Evolutionary conservation across 768 basidiomycete genomes (phyloP), one percentile per base, ranked within the genome.

Genomic region (Russula ochroleuca): DNA sequence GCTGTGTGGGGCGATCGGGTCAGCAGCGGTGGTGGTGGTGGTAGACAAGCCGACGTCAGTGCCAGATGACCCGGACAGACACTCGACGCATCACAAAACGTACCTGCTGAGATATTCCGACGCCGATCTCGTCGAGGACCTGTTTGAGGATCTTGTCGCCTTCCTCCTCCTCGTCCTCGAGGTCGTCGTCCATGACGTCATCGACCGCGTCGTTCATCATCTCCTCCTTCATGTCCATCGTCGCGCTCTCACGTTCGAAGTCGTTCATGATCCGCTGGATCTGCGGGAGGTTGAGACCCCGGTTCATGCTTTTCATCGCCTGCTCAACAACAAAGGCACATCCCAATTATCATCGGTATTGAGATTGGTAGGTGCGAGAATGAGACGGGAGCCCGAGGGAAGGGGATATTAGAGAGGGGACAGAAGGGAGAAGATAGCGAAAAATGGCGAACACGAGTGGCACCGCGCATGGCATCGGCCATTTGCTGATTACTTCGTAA

Each of bases 201-300:
- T 98, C 97, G 17, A 98, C 90, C 15, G 94, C 90, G 65, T 98
- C 97, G 23, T 91, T 92, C 97, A 98, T 99, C 92, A 98, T 98
- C 74, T 97, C 96, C 76, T 98, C 97, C 75, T 98, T 99, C 97
- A 99, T 98, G 76, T 99, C 97, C 97, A 99, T 99, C 77, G 88
- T 93, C 5, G 93, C 86, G 69, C 90, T 96, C 77, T 99, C 97
- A 71, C 86, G 89, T 79, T 99, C 97, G 70, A 99, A 99, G 51
- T 99, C 96, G 70, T 87, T 92, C 92, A 99, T 95, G 72, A 98
- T 98, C 58, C 86, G 85, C 73, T 94, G 92, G 63, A 99, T 98
- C 65, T 85, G 85, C 17, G 97, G 97, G 17, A 98, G 82, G 75
- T 99, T 98, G 66, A 98, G 82, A 47, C 92, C 92, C 53, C 92